Base-by-base conservation (phyloP, 768 basidiomycete genomes). In the Xerocomellus intermedius region DNA sequence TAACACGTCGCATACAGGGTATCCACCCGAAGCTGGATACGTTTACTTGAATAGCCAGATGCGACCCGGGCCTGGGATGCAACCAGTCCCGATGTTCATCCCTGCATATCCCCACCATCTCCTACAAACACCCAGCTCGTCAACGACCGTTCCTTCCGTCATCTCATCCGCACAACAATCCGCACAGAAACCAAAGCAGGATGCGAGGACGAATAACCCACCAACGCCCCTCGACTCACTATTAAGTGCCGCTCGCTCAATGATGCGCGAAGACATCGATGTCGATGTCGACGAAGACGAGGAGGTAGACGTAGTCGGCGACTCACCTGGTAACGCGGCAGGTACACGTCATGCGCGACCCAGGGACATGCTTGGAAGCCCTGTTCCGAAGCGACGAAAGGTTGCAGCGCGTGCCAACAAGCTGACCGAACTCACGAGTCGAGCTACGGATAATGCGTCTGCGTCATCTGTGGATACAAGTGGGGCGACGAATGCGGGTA, bases 151-250 rank as follows among this genome's bases (percentile, higher is more conserved):
- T 4, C 60, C 67, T 21, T 72, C 69, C 3, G 59, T 42, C 13
- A 17, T 63, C 5, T 70, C 69, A 0, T 64, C 69, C 2, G 39
- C 57, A 0, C 60, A 55, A 30, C 61, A 55, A 33, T 59, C 58
- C 14, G 36, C 58, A 22, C 58, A 63, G 17, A 66, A 66, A 48
- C 13, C 36, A 39, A 62, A 64, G 32, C 59, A 56, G 22, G 55
- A 53, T 21, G 48, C 54, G 2, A 57, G 48, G 24, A 42, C 46
- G 30, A 68, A 59, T 36, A 73, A 73, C 42, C 73, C 75, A 4
- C 70, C 69, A 19, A 82, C 79, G 1, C 79, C 83, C 2, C 67
- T 87, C 38, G 83, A 84, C 54, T 86, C 84, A 0, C 69, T 87
- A 21, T 64, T 87, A 17, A 82, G 75, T 56, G 85, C 85, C 5